Evolutionary conservation across 495 filamentous ascomycete genomes (phyloP).

Genomic region (Daldinia vernicosa): DNA sequence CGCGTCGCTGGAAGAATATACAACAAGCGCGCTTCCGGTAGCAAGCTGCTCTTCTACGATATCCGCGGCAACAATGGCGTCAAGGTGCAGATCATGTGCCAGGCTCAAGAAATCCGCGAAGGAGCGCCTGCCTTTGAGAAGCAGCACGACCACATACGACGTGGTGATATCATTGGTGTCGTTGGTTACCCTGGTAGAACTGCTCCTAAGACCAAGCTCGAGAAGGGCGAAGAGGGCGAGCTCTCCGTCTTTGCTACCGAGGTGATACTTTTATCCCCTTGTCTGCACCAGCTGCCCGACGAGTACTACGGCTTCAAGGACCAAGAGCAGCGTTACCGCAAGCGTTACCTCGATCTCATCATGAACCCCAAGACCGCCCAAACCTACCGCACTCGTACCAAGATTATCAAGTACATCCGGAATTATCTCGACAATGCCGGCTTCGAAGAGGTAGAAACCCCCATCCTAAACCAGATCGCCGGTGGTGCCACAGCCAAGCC

Average conservation of each 20-base stretch:
- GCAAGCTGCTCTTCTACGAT: slow-evolving; percentile 94
- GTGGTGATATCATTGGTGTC: slow-evolving; percentile 82
- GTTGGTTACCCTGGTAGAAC: slow-evolving; percentile 90
- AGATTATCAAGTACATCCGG: slow-evolving; percentile 86
- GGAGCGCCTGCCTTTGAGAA: slow-evolving; percentile 74
- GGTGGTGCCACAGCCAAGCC: slow-evolving; percentile 97
- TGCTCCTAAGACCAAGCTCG: slow-evolving; percentile 80
- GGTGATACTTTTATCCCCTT: slow-evolving; percentile 85
- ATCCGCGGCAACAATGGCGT: slow-evolving; percentile 71
- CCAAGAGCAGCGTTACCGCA: slow-evolving; percentile 88
- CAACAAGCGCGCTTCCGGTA: slow-evolving; percentile 82
- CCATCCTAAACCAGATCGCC: slow-evolving; percentile 95
- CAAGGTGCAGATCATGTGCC: slow-evolving; percentile 90
- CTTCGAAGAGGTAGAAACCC: slow-evolving; percentile 96
- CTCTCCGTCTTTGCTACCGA: slow-evolving; percentile 92
- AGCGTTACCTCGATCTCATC: slow-evolving; percentile 93
- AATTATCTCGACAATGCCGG: slow-evolving; percentile 84
- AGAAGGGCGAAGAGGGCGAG: slow-evolving; percentile 78
- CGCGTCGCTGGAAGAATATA: slow-evolving; percentile 86
- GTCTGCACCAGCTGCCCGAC: slow-evolving; percentile 90
- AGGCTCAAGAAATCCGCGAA: slow-evolving; percentile 72
- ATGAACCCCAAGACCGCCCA: slow-evolving; percentile 88
- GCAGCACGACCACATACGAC: slow-evolving; percentile 88
- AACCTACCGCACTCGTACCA: slow-evolving; percentile 81
- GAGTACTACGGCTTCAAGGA: slow-evolving; percentile 96